Conservation (phyloP, 2,329 filamentous ascomycete genomes). For the Teratosphaeria zuluensis region DNA sequence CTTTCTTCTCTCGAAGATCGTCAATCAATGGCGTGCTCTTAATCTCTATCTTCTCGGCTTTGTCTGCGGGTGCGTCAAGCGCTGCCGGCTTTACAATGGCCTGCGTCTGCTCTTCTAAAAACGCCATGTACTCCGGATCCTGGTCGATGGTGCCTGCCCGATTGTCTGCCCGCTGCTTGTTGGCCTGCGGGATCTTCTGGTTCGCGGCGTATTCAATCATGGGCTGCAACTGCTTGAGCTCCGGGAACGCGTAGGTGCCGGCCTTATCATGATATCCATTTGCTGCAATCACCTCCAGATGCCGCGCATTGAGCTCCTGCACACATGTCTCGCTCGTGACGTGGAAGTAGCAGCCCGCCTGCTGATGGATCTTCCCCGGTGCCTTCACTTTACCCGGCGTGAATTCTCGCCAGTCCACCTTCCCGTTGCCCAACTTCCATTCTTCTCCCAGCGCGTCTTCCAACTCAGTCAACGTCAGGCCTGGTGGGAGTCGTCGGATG, state of each 20-base stretch:
- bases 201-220: slow-evolving; percentile 74
- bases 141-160: slow-evolving; percentile 93
- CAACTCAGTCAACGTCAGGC: slow-evolving; percentile 72
- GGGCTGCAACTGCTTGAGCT: slow-evolving; percentile 63
- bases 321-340: slow-evolving; percentile 64
- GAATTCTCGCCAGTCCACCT: slow-evolving; percentile 75
- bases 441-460: slow-evolving; percentile 60
- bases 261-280: slow-evolving; percentile 66
- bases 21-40: slow-evolving; percentile 84
- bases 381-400: slow-evolving; percentile 70
- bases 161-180: slow-evolving; percentile 66
- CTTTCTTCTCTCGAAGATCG: slow-evolving; percentile 84
- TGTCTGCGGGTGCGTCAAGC: slow-evolving; percentile 40
- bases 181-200: slow-evolving; percentile 61
- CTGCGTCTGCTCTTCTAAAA: slow-evolving; percentile 79
- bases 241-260: slow-evolving; percentile 60
- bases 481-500: slow-evolving; percentile 75
- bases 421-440: slow-evolving; percentile 73
- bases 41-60: slow-evolving; percentile 40
- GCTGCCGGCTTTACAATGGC: slow-evolving; percentile 47
- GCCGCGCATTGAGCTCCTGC: slow-evolving; percentile 55
- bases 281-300: slow-evolving; percentile 49
- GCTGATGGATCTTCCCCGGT: slow-evolving; percentile 74
- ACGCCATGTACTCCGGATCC: slow-evolving; percentile 89
- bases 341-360: slow-evolving; percentile 73